Evolutionary conservation across 2,329 filamentous ascomycete species (phyloP), one percentile per base, ranked within the genome.

Genomic region (Aspergillus felis): DNA sequence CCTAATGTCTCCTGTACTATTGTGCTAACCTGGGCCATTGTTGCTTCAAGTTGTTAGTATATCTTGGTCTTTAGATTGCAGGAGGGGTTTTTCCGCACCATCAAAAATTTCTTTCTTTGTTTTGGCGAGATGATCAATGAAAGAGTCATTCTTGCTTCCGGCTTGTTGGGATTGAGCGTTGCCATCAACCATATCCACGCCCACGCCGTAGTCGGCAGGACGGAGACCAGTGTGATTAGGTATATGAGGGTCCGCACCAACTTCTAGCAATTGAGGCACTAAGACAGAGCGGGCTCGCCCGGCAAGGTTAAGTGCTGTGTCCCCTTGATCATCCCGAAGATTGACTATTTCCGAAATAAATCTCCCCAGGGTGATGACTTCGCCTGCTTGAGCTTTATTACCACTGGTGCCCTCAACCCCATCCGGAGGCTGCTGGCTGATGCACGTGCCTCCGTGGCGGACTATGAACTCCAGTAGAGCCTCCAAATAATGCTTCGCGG

Each of bases 301-400:
- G 1, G 93, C 94, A 61, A 97, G 88, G 65, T 97, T 97, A 22
- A 99, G 80, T 0, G 94, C 94, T 0, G 94, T 99, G 69, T 99
- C 96, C 0, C 94, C 94, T 35, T 90, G 89, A 67, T 92, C 92
- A 74, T 99, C 94, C 67, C 93, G 90, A 0, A 92, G 89, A 67
- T 99, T 97, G 59, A 99, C 93, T 73, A 99, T 95, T 70, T 97
- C 92, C 51, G 89, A 91, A 84, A 99, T 95, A 76, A 99, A 99
- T 41, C 91, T 87, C 29, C 91, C 92, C 54, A 99, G 83, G 25
- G 89, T 91, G 75, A 97, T 95, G 84, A 90, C 55, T 84, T 89
- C 46, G 76, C 77, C 12, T 61, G 74, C 61, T 59, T 71, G 56
- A 6, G 62, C 63, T 46, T 66, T 65, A 53, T 66, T 56, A 47